Evolutionary conservation across 2,329 filamentous ascomycete species (phyloP).

Genomic region (Herpotrichia juniperi): DNA sequence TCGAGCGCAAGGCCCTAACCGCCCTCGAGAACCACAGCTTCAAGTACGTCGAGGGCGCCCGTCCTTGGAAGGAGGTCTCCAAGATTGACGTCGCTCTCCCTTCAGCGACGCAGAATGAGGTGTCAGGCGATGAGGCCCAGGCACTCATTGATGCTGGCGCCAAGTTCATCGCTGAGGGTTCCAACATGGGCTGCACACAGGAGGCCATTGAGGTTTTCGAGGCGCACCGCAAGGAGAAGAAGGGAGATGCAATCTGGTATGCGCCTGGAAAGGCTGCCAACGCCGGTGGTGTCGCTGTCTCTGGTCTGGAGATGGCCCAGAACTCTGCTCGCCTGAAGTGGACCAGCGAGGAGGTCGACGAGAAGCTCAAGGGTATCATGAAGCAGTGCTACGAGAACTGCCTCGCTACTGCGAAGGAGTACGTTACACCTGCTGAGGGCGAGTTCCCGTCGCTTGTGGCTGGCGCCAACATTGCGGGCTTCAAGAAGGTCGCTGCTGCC

Average conservation of each 20-base stretch:
- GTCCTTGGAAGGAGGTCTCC: slow-evolving; percentile 90
- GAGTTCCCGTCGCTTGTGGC: slow-evolving; percentile 90
- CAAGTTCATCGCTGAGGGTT: slow-evolving; percentile 91
- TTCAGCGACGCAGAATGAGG: slow-evolving; percentile 96
- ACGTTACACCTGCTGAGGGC: slow-evolving; percentile 77
- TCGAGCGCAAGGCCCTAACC: slow-evolving; percentile 81
- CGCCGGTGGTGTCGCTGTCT: slow-evolving; percentile 95
- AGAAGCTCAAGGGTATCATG: slow-evolving; percentile 93
- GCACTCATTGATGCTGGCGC: slow-evolving; percentile 76
- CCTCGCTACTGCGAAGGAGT: slow-evolving; percentile 86
- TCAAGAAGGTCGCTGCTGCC: slow-evolving; percentile 91
- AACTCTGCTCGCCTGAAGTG: slow-evolving; percentile 88
- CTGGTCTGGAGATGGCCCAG: slow-evolving; percentile 98
- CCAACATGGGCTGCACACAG: slow-evolving; percentile 99
- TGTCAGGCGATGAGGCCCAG: slow-evolving; percentile 87
- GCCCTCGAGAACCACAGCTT: slow-evolving; percentile 73
- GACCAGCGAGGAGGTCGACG: slow-evolving; percentile 88
- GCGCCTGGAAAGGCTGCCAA: slow-evolving; percentile 95
- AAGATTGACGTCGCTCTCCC: slow-evolving; percentile 91
- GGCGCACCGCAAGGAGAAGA: slow-evolving; percentile 70
- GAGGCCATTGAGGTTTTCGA: slow-evolving; percentile 95
- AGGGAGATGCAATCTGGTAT: slow-evolving; percentile 86
- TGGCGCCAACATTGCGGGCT: slow-evolving; percentile 96
- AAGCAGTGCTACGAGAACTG: slow-evolving; percentile 90
- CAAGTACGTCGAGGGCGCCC: slow-evolving; percentile 84